phyloP scores from a whole-genome alignment of 805 yeast genomes.

The Candida xyloterini region DNA sequence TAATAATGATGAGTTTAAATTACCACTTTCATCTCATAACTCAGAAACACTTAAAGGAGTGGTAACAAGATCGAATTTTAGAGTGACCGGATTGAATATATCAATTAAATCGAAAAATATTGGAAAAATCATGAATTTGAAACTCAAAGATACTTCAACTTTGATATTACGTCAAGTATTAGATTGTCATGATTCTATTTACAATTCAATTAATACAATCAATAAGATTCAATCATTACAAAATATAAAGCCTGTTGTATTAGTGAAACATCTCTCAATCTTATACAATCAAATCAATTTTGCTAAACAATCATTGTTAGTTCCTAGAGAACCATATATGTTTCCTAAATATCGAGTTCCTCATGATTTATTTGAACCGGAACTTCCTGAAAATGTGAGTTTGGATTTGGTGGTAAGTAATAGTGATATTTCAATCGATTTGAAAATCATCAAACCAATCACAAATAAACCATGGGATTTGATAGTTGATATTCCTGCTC shows the following conservation, averaged over 20 bases:
- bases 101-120: slow-evolving; percentile 36
- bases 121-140: slow-evolving; percentile 38
- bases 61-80: slow-evolving; percentile 52
- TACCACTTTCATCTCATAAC: slow-evolving; percentile 56
- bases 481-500: slow-evolving; percentile 43
- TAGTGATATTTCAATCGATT: slow-evolving; percentile 61
- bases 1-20: slow-evolving; percentile 42
- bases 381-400: slow-evolving; percentile 44
- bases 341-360: slow-evolving; percentile 55
- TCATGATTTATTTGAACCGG: slow-evolving; percentile 41
- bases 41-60: slow-evolving; percentile 60
- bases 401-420: slow-evolving; percentile 59
- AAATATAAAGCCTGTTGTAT: slow-evolving; percentile 21
- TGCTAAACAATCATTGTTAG: slow-evolving; percentile 40
- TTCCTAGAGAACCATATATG: slow-evolving; percentile 51
- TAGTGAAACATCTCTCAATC: slow-evolving; percentile 24
- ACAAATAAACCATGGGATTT: slow-evolving; percentile 62
- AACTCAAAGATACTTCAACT: slow-evolving; percentile 36
- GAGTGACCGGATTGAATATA: slow-evolving; percentile 47
- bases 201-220: slow-evolving; percentile 44
- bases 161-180: slow-evolving; percentile 41
- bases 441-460: slow-evolving; percentile 48
- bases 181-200: slow-evolving; percentile 33
- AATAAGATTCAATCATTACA: slow-evolving; percentile 32
- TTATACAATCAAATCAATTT: slow-evolving; percentile 32